These are phyloP conservation scores for Loxodes magnus DNA, from an alignment of 73 alveolate species.

Conservation along the genomic window DNA sequence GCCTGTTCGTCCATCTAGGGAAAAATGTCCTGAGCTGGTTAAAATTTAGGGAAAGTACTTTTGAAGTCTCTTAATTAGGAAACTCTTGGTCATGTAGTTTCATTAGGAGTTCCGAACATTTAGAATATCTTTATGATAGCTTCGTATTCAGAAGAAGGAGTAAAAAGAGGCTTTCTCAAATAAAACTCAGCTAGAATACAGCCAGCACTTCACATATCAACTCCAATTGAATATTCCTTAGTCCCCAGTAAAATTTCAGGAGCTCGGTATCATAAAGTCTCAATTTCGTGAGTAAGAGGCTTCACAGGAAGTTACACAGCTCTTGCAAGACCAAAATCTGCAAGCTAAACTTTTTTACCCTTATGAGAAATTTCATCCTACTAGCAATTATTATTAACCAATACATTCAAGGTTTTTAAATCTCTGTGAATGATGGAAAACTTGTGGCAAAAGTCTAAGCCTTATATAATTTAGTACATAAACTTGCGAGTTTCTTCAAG, in stretches of 20 bases:
- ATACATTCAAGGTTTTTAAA: slow-evolving; percentile 35
- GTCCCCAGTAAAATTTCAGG: slow-evolving; percentile 54
- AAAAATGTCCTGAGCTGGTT: neutral
- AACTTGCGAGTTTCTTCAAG: no score
- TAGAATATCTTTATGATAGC: slow-evolving; percentile 21
- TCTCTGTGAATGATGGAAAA: slow-evolving; percentile 19
- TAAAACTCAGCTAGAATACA: slow-evolving; percentile 39
- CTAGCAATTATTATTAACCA: slow-evolving; percentile 21
- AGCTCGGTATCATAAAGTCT: slow-evolving; percentile 46
- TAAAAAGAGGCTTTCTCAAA: slow-evolving; percentile 33
- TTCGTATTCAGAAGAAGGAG: slow-evolving; percentile 23
- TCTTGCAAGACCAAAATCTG: slow-evolving; percentile 48
- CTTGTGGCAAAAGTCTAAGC: neutral
- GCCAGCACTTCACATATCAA: slow-evolving; percentile 53
- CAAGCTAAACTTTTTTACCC: slow-evolving; percentile 36
- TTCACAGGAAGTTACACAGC: slow-evolving; percentile 26
- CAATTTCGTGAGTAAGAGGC: slow-evolving; percentile 31
- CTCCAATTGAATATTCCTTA: slow-evolving; percentile 43
- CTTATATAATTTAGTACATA: neutral
- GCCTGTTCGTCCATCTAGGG: neutral
- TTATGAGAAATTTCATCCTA: no score
- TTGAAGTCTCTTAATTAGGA: slow-evolving; percentile 19
- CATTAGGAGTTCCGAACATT: slow-evolving; percentile 33
- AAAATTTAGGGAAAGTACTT: neutral
- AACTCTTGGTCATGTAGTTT: slow-evolving; percentile 19